Evolutionary conservation across 805 yeast species (phyloP), one percentile per base, ranked within the genome.

Genomic region (Cyberlindnera maclurae): DNA sequence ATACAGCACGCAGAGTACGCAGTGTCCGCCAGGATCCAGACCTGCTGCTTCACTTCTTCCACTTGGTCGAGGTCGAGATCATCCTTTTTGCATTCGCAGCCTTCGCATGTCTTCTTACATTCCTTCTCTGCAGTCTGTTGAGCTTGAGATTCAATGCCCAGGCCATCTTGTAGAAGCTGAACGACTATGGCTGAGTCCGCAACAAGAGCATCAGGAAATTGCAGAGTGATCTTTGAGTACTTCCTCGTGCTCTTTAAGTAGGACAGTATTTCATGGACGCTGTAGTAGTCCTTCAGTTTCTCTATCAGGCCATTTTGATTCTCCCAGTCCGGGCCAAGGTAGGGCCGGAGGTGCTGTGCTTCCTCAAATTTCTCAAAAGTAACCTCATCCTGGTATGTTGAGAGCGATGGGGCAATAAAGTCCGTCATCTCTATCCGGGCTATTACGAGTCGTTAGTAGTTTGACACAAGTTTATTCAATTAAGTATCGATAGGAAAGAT

Each of bases 1-100:
- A 90, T 82, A 62, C 98, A 93, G 60, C 98, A 93, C 1, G 96
- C 70, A 22, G 96, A 85, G 54, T 93, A 93, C 0, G 97, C 87
- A 0, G 98, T 90, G 55, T 93, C 98, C 0, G 97, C 98, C 28
- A 93, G 63, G 13, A 90, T 75, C 84, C 90, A 90, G 10, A 82
- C 70, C 36, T 71, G 63, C 47, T 68, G 66, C 8, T 39, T 37
- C 18, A 9, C 35, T 40, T 28, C 37, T 12, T 10, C 24, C 10
- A 8, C 18, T 27, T 15, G 24, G 9, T 42, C 47, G 8, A 8
- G 24, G 34, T 51, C 54, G 15, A n/a, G 7, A 12, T 16, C 22
- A 10, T 44, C 49, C 0, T 45, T 34, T 3, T 52, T 46, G 36
- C 60, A 56, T 29, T 51, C 42, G 38, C 59, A 57, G 26, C 44